Base-by-base conservation (phyloP, 768 basidiomycete genomes). In the Lactarius pseudohatsudake region DNA sequence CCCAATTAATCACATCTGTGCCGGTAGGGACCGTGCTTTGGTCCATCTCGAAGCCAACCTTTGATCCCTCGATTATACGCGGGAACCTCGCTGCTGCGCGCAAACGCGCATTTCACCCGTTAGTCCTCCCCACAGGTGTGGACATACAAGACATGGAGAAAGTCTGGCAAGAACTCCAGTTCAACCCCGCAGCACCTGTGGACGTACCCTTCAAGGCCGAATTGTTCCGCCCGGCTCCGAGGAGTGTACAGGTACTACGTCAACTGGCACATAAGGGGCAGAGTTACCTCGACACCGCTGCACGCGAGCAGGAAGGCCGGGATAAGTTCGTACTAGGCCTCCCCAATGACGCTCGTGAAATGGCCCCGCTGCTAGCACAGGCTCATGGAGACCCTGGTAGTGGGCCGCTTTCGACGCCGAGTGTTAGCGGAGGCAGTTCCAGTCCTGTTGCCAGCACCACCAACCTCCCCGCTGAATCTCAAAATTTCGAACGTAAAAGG, bases 21-120 rank as follows among this genome's bases (percentile, higher is more conserved):
- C 32, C 20, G 16, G 38, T 68, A 92, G 91, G 90, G 90, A 80
- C 79, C 0, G 70, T 87, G 26, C 80, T 83, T 15, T 94, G 88
- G 80, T 78, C 79, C 43, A 77, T 92, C 50, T 75, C 76, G 0
- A 79, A 78, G 22, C 78, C 82, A 11, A 8, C 73, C 67, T 9
- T 70, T 75, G 15, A 73, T 73, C 4, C 74, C 4, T 72, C 67
- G 0, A 75, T 78, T 2, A 79, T 86, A 7, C 81, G 78, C 1
- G 28, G 64, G 10, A 73, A 75, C 40, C 75, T 84, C 32, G 70
- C 70, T 2, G 72, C 20, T 1, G 75, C 79, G 10, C 76, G 75
- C 63, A 75, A 73, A 3, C 80, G 86, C 47, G 82, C 86, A 65
- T 80, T 79, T 69, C 78, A 79, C 11, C 79, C 79, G 7, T 79